Percentiles rank a stretch among this genome's conserved stretches.
Conservation (phyloP, 148 eudicot species). For the Dysphania ambrosioides region DNA sequence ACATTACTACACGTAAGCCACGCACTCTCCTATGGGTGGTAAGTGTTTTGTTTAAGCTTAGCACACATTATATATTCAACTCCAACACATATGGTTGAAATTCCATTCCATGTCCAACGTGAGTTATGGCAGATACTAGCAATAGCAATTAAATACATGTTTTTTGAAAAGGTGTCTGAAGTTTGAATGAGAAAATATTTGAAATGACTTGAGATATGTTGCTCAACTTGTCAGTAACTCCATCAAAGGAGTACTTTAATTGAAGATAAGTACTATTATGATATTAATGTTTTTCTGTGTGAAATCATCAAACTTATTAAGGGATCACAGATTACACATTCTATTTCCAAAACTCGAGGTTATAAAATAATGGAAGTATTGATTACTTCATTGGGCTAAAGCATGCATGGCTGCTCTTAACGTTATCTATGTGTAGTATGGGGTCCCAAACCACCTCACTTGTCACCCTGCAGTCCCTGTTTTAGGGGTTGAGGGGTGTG, state of each 20-base stretch:
- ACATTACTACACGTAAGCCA: constrained; percentile 92
- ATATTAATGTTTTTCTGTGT: too few species aligned
- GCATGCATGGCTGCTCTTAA: neutral
- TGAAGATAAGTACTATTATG: too few species aligned
- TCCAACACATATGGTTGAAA: neutral
- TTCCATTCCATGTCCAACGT: neutral
- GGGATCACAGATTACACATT: neutral
- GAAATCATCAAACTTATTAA: neutral
- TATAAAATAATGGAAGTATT: neutral
- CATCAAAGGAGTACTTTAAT: too few species aligned
- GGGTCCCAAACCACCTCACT: neutral
- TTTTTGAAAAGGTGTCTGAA: neutral
- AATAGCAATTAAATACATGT: neutral
- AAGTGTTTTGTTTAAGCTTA: constrained; percentile 32
- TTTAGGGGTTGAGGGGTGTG: neutral
- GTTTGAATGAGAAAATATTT: neutral
- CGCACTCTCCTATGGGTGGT: constrained; percentile 97
- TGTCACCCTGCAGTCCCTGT: neutral
- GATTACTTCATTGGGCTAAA: neutral
- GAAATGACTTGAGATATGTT: neutral
- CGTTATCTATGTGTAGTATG: neutral
- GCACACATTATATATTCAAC: constrained; percentile 3
- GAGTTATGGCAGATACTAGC: neutral
- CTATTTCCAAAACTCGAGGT: neutral
- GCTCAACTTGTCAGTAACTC: neutral